Conservation (phyloP, 352 stramenopile genomes). For the Saprolegnia parasitica region DNA sequence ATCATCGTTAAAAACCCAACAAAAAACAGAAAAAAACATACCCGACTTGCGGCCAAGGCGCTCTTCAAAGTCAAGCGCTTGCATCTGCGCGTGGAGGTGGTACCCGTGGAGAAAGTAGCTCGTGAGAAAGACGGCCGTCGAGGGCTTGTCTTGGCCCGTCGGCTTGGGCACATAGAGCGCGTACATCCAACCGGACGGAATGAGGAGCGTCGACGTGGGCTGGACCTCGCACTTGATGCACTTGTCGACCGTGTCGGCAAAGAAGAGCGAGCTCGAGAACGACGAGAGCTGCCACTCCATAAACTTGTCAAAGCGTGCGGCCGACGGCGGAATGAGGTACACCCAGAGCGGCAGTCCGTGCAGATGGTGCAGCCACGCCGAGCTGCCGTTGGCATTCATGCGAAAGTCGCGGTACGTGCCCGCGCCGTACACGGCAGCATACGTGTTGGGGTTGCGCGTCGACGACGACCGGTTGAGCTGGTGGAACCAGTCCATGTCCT, state of each 20-base stretch:
- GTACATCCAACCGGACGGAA: constrained; percentile 68
- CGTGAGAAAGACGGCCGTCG: constrained; percentile 18
- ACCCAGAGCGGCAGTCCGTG: constrained; percentile 51
- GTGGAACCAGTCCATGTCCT: constrained; percentile 28
- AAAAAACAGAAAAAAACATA: neutral
- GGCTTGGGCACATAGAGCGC: constrained; percentile 45
- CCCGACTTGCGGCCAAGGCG: constrained; percentile 1
- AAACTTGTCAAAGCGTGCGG: constrained; percentile 44
- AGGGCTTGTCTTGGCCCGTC: neutral
- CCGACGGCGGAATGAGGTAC: constrained; percentile 60
- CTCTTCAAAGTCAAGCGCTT: constrained; percentile 23
- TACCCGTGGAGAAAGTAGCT: constrained; percentile 27
- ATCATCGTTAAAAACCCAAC: neutral
- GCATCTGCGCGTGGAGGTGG: constrained; percentile 18
- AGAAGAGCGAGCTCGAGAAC: constrained; percentile 44
- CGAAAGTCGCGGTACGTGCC: constrained; percentile 69
- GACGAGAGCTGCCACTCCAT: constrained; percentile 47
- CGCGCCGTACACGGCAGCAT: constrained; percentile 47
- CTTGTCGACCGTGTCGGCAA: constrained; percentile 59
- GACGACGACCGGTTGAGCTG: neutral
- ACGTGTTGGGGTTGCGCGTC: constrained; percentile 43
- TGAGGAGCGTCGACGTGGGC: constrained; percentile 44
- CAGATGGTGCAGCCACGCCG: constrained; percentile 61
- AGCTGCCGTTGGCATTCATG: constrained; percentile 46
- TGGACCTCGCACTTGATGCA: constrained; percentile 66